Conservation (phyloP, 495 filamentous ascomycete species). For the Astrothelium subdiscretum region DNA sequence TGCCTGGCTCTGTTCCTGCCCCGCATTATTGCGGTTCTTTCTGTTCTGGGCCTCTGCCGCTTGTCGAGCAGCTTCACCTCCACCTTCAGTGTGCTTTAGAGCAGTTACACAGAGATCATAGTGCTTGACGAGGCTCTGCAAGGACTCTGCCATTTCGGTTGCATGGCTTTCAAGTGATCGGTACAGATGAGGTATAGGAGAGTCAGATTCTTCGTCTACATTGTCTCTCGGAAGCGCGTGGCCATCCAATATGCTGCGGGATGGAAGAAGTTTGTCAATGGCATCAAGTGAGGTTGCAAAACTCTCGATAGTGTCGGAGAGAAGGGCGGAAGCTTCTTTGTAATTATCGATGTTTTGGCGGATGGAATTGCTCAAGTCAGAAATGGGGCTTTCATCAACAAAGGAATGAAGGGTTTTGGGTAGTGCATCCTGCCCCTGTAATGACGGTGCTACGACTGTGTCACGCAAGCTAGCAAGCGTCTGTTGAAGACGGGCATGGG, state of each 20-base stretch:
- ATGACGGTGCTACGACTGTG: conserved; percentile 61
- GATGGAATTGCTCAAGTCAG: conserved; percentile 51
- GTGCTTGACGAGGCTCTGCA: conserved; percentile 77
- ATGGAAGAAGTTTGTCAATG: conserved; percentile 18
- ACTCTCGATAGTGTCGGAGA: conserved; percentile 16
- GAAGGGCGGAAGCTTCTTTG: conserved; percentile 19
- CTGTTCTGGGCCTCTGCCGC: conserved; percentile 18
- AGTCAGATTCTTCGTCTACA: conserved; percentile 11
- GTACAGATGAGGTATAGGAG: conserved; percentile 56
- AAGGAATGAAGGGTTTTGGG: conserved; percentile 75
- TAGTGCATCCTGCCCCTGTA: conserved; percentile 56
- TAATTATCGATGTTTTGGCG: conserved; percentile 50
- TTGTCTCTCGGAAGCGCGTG: background rate
- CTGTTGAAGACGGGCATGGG: conserved; percentile 55
- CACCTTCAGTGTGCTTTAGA: conserved; percentile 85
- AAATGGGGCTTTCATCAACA: conserved; percentile 70
- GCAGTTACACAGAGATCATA: conserved; percentile 93
- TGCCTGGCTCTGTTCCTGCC: conserved; percentile 1
- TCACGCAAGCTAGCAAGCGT: conserved; percentile 60
- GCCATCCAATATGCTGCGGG: conserved; percentile 2
- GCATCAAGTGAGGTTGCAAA: conserved; percentile 16
- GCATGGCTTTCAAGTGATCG: conserved; percentile 65
- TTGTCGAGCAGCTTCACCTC: conserved; percentile 53
- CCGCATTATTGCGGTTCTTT: background rate
- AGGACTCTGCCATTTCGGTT: conserved; percentile 66